Conservation (phyloP, 345 rosid genomes). For the Eucalyptus erythrocorys region DNA sequence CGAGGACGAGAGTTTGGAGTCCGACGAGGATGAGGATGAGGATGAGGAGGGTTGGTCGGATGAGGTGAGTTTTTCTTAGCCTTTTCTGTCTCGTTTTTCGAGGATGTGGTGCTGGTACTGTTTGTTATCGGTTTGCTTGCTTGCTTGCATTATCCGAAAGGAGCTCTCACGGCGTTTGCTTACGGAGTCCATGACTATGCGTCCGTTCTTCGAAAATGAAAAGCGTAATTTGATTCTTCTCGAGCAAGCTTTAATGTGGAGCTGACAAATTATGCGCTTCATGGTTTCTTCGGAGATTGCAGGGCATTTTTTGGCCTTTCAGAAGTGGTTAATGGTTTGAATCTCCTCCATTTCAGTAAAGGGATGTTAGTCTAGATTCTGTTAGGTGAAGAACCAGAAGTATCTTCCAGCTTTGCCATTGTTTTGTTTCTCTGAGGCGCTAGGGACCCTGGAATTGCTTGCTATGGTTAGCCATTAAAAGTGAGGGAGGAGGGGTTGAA, state of each 20-base stretch:
- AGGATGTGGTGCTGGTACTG: not conserved
- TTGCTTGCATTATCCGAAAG: not conserved
- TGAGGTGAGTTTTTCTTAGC: slow-evolving; percentile 29
- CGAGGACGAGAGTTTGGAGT: slow-evolving; percentile 18
- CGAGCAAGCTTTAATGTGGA: not conserved
- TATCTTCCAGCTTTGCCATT: not conserved
- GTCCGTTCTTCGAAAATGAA: not conserved
- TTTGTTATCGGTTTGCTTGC: not conserved
- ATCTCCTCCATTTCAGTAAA: not conserved
- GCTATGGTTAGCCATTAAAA: not conserved
- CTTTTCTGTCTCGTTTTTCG: not conserved
- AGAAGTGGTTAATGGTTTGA: not conserved
- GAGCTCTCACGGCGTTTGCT: not conserved
- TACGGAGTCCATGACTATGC: not conserved
- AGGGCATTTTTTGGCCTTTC: not conserved
- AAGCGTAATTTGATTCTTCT: not conserved
- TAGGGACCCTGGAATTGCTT: not conserved
- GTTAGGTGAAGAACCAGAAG: not conserved
- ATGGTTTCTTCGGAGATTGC: not conserved
- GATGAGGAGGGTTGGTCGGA: slow-evolving; percentile 35
- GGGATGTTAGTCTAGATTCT: not conserved
- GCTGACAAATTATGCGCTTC: not conserved
- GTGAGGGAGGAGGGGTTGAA: not conserved
- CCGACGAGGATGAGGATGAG: slow-evolving; percentile 7
- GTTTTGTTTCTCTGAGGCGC: not conserved